Base-by-base conservation (phyloP, 1,284 basidiomycete genomes). In the Microbotryum violaceum region DNA sequence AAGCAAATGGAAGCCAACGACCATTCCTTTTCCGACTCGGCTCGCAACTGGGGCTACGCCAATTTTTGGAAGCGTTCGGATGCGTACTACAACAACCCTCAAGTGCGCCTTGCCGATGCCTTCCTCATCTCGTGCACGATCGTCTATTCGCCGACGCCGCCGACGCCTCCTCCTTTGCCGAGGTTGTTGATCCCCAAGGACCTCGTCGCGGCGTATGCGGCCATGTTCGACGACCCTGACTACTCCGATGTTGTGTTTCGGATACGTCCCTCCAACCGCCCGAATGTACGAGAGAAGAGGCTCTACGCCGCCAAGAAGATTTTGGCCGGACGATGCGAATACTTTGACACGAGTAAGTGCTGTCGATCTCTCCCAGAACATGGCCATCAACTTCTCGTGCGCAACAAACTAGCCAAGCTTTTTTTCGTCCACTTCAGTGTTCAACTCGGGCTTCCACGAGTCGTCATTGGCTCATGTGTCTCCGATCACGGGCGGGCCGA, bases 281-380 rank as follows among this genome's bases (percentile, higher is more conserved):
- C 48, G 27, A 56, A 47, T 25, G 56, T 58, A 6, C 53, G 66
- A 10, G 65, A 74, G 49, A 69, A 70, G 33, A 62, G 68, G 55
- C 66, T 77, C 23, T 77, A 74, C 59, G 76, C 76, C 0, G 75
- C 74, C 54, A 75, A 74, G 55, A 77, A 77, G 62, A 73, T 77
- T 46, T 70, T 77, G 6, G 69, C 72, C 9, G 70, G 72, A 9
- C 66, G 76, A 2, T 72, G 72, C 61, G 74, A 77, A 52, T 77
- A 76, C 62, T 75, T 75, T 45, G 62, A 70, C 9, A 69, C 67
- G 56, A 74, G 61, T 65, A 48, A 46, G 62, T 51, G n/a, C 4
- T 44, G 2, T 37, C 0, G 25, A 16, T 18, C 25, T 33, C 27
- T 37, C 16, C 16, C 16, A 21, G 53, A 57, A 49, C 54, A n/a